Evolutionary conservation across 106 monocot species (phyloP), one percentile per base, ranked within the genome.

Genomic region (Phalaenopsis equestris): DNA sequence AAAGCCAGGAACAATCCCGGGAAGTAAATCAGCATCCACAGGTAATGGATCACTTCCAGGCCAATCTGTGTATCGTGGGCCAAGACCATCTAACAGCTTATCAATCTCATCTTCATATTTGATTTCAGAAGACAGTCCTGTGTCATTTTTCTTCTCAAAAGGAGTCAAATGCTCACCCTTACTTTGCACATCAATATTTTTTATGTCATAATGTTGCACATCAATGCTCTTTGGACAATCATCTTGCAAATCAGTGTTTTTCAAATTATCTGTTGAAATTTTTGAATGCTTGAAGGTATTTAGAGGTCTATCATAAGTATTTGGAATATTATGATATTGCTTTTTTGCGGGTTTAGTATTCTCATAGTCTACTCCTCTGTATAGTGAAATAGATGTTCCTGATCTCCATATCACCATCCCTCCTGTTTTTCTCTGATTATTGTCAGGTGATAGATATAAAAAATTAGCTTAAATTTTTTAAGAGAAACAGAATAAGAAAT

Each of bases 361-460:
- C 55, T 94, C 90, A 86, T 94, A 94, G 36, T 78, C 84, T 55
- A 91, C 89, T 30, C 97, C 94, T 61, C 97, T 82, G 75, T 98
- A 98, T 46, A 98, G 84, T 68, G 91, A 94, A 81, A 98, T 79
- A 41, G 97, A 94, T 81, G 89, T 92, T 9, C 97, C 97, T 41
- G 97, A 98, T 75, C 97, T 87, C 97, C 97, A 98, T 83, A 98
- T 91, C 75, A 94, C 94, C 87, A 98, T 72, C 17, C 97, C 97
- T 85, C 97, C 97, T 67, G 97, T 94, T 94, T 92, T 98, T 78
- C 94, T 94, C 97, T 98, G 82, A 65, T 81, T 38, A 83, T 30
- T 18, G 76, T 41, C 57, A 75, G 6, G 8, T 39, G 65, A 70
- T 9, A n/a, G 15, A 48, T 67, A 73, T 85, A 76, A 85, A 45